Base-by-base conservation (phyloP, 1,284 basidiomycete genomes). In the Afroboletus lepidellus region DNA sequence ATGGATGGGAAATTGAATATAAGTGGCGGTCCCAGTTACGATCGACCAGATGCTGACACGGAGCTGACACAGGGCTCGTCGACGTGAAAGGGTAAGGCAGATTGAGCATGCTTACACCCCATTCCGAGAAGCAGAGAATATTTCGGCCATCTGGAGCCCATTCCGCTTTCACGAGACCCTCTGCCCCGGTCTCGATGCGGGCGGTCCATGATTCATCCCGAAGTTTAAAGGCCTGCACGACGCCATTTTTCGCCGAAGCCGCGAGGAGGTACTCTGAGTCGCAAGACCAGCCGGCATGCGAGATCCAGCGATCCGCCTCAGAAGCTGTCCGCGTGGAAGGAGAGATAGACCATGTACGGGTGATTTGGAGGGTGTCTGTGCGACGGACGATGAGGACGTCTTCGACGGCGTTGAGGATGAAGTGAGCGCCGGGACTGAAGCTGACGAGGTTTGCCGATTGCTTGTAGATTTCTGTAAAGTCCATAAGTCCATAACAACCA, bases 71-170 rank as follows among this genome's bases (percentile, higher is more conserved):
- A 37, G 39, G n/a, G 30, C n/a, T 53, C 15, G 42, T 57, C 29
- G 44, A 48, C 39, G 32, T 5, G 30, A 37, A 37, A 46, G 41
- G n/a, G 38, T 27, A 51, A 46, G 25, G 23, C 24, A 44, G 7
- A 48, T 44, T 50, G 36, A 50, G 48, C 34, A 18, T 32, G 81
- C 90, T 74, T 71, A 94, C 92, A 58, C 86, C 87, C 84, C 89
- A 90, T 59, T 93, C 89, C 4, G 90, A 91, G 70, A 92, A 94
- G 59, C 89, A 92, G n/a, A 94, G 70, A 3, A 94, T 75, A 16
- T 83, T 83, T 38, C 90, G 77, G 8, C 88, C 90, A 60, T 90
- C 87, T 3, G 86, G 87, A 0, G 87, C 88, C 92, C 92, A 95
- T 64, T 93, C 90, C 15, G 85, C 89, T 62, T 83, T 87, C 15